Conservation (phyloP, 2,329 filamentous ascomycete species). For the Neocatenulostroma microsporum region DNA sequence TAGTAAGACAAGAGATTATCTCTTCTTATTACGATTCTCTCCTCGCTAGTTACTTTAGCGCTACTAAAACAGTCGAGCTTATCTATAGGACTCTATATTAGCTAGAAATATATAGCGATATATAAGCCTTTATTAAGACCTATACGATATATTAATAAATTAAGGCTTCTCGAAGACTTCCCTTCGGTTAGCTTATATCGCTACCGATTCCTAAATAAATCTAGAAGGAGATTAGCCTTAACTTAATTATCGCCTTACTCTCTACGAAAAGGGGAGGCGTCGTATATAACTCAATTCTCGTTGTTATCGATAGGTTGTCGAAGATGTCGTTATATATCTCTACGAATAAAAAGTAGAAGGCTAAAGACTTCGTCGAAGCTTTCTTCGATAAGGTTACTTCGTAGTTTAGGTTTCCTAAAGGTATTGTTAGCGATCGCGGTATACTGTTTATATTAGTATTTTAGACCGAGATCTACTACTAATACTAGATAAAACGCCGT, state of each 20-base stretch:
- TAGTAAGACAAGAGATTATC: too few relatives aligned
- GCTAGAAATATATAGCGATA: too few relatives aligned
- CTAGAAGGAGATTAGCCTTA: neutral
- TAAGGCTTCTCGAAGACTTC: neutral
- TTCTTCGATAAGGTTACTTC: neutral
- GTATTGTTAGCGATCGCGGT: conserved; percentile 8
- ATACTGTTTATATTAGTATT: neutral
- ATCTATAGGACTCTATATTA: too few relatives aligned
- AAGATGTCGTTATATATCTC: neutral
- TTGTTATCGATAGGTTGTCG: neutral
- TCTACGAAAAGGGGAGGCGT: neutral
- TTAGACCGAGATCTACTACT: neutral
- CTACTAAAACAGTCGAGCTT: too few relatives aligned
- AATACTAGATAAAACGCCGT: conserved; percentile 10
- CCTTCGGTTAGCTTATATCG: neutral
- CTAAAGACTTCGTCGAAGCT: neutral
- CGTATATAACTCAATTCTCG: neutral
- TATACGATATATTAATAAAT: neutral
- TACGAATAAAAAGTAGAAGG: neutral
- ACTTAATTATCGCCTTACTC: conserved; percentile 1
- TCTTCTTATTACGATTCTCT: too few relatives aligned
- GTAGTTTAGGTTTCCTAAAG: neutral
- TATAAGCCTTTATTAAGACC: too few relatives aligned
- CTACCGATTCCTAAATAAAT: neutral
- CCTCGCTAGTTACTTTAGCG: too few relatives aligned